Evolutionary conservation across 129 eudicot species (phyloP).

Genomic region (Chrysanthemum seticuspe): DNA sequence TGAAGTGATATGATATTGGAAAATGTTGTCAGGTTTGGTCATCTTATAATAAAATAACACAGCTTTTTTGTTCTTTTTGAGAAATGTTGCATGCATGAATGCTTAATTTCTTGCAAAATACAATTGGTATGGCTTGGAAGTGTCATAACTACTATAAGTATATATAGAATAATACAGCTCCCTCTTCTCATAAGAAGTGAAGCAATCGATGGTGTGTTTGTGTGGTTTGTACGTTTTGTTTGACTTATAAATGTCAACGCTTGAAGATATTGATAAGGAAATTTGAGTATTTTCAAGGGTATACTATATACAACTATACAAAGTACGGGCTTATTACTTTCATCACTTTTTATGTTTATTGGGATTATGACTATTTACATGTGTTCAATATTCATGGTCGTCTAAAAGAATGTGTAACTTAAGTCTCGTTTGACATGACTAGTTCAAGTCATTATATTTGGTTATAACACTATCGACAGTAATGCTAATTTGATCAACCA

Average conservation of each 20-base stretch:
- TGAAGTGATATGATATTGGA: constrained; percentile 6
- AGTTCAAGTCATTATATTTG: too few species aligned
- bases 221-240: neutral
- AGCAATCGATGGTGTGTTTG: neutral
- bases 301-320: neutral
- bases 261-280: neutral
- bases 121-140: neutral
- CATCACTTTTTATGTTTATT: neutral
- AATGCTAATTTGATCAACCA: too few species aligned
- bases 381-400: too few species aligned
- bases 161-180: neutral
- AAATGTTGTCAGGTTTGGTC: constrained; percentile 12
- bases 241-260: neutral
- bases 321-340: neutral
- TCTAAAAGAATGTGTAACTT: too few species aligned
- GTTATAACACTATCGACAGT: too few species aligned
- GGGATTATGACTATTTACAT: too few species aligned
- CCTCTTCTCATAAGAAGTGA: neutral
- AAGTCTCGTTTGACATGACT: too few species aligned
- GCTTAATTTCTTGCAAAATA: neutral
- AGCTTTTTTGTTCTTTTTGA: neutral
- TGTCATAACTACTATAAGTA: neutral
- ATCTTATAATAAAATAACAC: neutral
- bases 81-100: neutral
- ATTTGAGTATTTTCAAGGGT: neutral